Evolutionary conservation across 371 early-diverging fungal species (phyloP), one percentile per base, ranked within the genome.

Genomic region (Sporodiniella umbellata): DNA sequence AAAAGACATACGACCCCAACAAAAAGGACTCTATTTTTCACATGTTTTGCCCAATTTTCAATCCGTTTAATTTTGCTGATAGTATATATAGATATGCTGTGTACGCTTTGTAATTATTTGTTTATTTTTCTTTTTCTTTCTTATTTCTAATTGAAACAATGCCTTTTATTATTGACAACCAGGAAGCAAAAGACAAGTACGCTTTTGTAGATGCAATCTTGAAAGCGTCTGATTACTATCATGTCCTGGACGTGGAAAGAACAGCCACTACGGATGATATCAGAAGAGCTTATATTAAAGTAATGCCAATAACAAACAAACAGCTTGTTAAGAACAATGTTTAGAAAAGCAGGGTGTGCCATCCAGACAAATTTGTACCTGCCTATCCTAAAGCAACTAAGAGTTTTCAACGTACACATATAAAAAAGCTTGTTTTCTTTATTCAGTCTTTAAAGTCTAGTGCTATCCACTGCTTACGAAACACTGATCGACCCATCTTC

Each of bases 401-500:
- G 46, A 66, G 70, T 33, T 74, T 74, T 48, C 75, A 74, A 53
- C 24, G 75, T 70, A 66, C 54, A 23, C 18, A 42, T 26, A 26
- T 31, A 35, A 39, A 40, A 23, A 43, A 21, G 15, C 28, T 24
- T 33, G 14, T 23, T n/a, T 10, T 18, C 12, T 3, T 22, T 30
- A 23, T 38, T 19, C 67, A 84, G 84, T 76, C 24, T 54, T n/a
- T n/a, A n/a, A n/a, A n/a, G n/a, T n/a, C n/a, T n/a, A n/a, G n/a
- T n/a, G n/a, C n/a, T 84, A 5, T 72, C 82, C 0, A 60, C 74
- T 49, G 80, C 85, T 7, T 81, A 84, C 64, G 82, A 84, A 51
- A 84, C 85, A 4, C 60, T 84, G 8, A 78, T 70, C 33, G 78
- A 84, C 53, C 77, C 85, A 11, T 68, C 78, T 11, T 56, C 75